Conservation (phyloP, 768 basidiomycete genomes). For the Neoboletus subvelutipes region DNA sequence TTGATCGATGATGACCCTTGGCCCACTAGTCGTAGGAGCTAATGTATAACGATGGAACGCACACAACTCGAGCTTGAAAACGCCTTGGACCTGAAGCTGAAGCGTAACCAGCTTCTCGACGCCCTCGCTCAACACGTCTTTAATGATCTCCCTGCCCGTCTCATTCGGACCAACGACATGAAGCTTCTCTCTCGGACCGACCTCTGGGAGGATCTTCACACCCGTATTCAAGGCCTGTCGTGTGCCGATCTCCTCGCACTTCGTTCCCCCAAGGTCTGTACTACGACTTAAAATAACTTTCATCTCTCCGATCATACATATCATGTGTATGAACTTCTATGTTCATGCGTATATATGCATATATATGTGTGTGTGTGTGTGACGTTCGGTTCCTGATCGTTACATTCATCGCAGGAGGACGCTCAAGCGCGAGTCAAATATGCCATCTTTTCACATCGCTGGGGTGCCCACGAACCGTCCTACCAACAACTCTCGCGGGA, state of each 20-base stretch:
- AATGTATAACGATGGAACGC: background rate
- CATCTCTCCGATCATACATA: too few relatives aligned
- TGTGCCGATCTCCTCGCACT: constrained; percentile 6
- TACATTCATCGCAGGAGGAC: constrained; percentile 3
- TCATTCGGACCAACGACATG: constrained; percentile 11
- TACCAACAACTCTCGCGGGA: constrained; percentile 3
- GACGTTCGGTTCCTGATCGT: background rate
- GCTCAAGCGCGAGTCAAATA: constrained; percentile 6
- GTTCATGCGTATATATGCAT: too few relatives aligned
- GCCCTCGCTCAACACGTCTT: constrained; percentile 12
- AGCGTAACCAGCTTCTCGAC: constrained; percentile 10
- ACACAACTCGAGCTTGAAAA: background rate
- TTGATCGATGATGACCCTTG: too few relatives aligned
- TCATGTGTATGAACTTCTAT: background rate
- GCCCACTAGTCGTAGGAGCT: too few relatives aligned
- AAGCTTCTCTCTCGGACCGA: constrained; percentile 10
- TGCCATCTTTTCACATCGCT: constrained; percentile 16
- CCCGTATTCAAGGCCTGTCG: background rate
- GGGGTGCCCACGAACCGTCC: constrained; percentile 9
- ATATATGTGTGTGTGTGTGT: background rate
- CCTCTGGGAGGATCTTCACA: constrained; percentile 11
- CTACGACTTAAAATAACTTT: background rate
- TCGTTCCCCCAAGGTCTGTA: constrained; percentile 8
- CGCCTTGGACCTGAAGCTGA: constrained; percentile 2
- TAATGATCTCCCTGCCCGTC: constrained; percentile 15